Percentiles rank a stretch among this genome's conserved stretches.
Evolutionary conservation across 805 yeast species (phyloP).

Genomic region (Saccharomycodes ludwigii): DNA sequence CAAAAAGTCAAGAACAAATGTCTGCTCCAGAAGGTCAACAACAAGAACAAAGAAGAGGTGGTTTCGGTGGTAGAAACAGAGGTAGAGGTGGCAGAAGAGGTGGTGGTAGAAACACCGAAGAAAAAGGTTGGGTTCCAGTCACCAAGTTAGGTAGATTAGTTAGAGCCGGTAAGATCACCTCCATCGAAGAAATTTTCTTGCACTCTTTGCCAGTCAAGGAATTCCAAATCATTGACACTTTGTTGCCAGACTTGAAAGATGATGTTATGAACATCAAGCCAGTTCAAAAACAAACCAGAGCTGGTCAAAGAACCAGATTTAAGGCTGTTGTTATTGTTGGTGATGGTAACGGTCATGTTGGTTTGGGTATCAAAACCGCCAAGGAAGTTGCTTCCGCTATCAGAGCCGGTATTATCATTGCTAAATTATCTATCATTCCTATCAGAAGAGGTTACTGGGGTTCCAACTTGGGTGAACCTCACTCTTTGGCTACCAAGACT

Average conservation of each 20-base stretch:
- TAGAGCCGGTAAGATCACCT: slow-evolving; percentile 93
- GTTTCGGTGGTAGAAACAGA: slow-evolving; percentile 44
- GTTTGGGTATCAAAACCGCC: slow-evolving; percentile 99
- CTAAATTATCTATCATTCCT: slow-evolving; percentile 97
- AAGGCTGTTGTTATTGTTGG: slow-evolving; percentile 99
- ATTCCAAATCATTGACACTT: slow-evolving; percentile 94
- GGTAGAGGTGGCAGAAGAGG: slow-evolving; percentile 52
- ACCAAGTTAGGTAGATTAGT: slow-evolving; percentile 99
- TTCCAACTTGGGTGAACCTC: slow-evolving; percentile 98
- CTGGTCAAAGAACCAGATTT: slow-evolving; percentile 99
- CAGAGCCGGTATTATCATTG: slow-evolving; percentile 98
- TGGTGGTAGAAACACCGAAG: slow-evolving; percentile 75
- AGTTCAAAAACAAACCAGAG: slow-evolving; percentile 99
- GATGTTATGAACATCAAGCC: slow-evolving; percentile 99
- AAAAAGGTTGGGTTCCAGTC: slow-evolving; percentile 99
- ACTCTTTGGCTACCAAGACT: slow-evolving; percentile 94
- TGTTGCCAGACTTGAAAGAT: slow-evolving; percentile 91
- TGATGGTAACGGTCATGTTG: slow-evolving; percentile 99
- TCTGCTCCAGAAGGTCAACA: slow-evolving; percentile 25
- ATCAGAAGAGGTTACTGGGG: slow-evolving; percentile 99
- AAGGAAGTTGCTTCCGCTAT: slow-evolving; percentile 99
- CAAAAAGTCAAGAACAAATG: slow-evolving; percentile 19
- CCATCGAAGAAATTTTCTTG: slow-evolving; percentile 96
- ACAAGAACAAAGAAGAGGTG: slow-evolving; percentile 35
- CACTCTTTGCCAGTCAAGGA: slow-evolving; percentile 99